These are phyloP conservation scores for Tetrapisispora namnaoensis DNA, from an alignment of 805 yeast genomes.

Conservation along the genomic window DNA sequence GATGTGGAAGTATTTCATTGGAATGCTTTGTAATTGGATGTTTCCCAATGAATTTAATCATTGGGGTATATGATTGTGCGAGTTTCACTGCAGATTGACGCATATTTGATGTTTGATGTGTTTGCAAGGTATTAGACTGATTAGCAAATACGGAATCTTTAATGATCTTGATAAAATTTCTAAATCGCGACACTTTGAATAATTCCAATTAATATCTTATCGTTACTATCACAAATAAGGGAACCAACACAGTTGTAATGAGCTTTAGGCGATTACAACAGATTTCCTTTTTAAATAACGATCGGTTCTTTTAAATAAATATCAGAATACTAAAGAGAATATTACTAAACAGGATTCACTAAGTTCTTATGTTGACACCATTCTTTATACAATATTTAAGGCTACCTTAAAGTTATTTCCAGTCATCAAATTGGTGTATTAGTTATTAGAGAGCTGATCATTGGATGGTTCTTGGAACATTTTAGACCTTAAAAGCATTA, in stretches of 20 bases:
- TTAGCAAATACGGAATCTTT: neutral
- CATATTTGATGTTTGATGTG: slow-evolving; percentile 13
- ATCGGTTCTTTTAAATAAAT: neutral
- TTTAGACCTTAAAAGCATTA: neutral
- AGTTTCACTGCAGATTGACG: slow-evolving; percentile 22
- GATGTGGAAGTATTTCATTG: slow-evolving; percentile 15
- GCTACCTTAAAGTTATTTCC: no score
- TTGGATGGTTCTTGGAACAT: neutral
- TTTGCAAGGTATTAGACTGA: neutral
- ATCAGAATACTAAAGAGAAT: neutral
- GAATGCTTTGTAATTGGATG: slow-evolving; percentile 40
- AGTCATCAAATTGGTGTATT: neutral
- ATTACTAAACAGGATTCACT: neutral
- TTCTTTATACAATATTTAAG: no score
- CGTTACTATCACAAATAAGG: neutral
- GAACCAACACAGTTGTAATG: neutral
- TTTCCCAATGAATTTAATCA: slow-evolving; percentile 81
- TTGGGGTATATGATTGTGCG: slow-evolving; percentile 41
- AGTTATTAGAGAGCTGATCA: neutral
- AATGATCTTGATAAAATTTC: neutral
- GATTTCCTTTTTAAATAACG: neutral
- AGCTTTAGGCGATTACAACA: neutral
- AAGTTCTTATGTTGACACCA: no score
- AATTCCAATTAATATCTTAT: neutral
- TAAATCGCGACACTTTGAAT: slow-evolving; percentile 1